Evolutionary conservation across 495 filamentous ascomycete species (phyloP), one percentile per base, ranked within the genome.

Genomic region (Xylaria curta): DNA sequence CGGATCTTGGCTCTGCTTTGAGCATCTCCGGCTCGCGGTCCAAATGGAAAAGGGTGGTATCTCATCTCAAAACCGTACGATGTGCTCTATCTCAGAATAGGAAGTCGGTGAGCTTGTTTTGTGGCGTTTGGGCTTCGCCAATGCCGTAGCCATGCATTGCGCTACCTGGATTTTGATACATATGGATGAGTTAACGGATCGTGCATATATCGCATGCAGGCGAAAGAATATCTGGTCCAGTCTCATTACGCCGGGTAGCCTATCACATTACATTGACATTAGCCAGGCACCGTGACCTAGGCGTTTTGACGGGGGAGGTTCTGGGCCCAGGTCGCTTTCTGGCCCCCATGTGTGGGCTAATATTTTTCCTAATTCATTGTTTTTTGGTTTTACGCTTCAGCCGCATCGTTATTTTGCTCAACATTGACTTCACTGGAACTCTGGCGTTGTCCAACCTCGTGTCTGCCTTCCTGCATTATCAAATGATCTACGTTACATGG

Each of bases 401-500:
- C 67, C 53, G 67, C 54, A 60, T 49, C 44, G 54, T 49, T 24
- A 63, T n/a, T 38, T 26, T 28, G 40, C 24, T 69, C 28, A 61
- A 24, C 56, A 24, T 69, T 51, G 26, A 61, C 36, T 47, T 61
- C 17, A 42, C 36, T 49, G 28, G 56, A 38, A 38, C 44, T 1
- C 46, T n/a, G 46, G 47, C 33, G 21, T 70, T 64, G 68, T 64
- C 68, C 38, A 38, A 70, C 59, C 59, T 70, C 68, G 68, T 64
- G 68, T 70, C 59, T 54, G 10, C 21, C 59, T 70, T 70, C 47
- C 31, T 64, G 68, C 68, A 70, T 64, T 21, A 53, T 70, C 68
- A 64, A 70, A 70, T 70, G 59, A 70, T 70, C 68, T 44, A 70
- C 68, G 13, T 36, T 56, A 70, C 68, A 70, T 54, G 53, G 68